Evolutionary conservation across 1,284 basidiomycete species (phyloP).

Genomic region (Ceratobasidium sp.): DNA sequence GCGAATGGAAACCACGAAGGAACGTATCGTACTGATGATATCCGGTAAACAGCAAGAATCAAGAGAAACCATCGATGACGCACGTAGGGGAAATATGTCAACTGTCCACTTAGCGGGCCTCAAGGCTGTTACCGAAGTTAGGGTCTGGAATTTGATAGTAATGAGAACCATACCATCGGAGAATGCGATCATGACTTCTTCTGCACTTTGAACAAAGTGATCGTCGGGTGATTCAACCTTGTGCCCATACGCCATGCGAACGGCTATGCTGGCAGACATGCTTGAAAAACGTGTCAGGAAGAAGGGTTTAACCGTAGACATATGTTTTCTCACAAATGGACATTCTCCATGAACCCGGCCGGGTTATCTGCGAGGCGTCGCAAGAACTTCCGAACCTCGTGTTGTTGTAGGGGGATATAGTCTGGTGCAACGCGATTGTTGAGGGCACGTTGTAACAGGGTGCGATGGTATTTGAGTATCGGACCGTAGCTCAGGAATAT

Average conservation of each 20-base stretch:
- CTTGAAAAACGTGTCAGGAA: background rate
- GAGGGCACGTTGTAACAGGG: slow-evolving; percentile 5
- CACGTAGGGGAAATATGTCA: slow-evolving; percentile 16
- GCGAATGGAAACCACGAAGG: slow-evolving; percentile 56
- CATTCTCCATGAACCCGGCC: slow-evolving; percentile 7
- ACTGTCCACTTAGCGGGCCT: slow-evolving; percentile 22
- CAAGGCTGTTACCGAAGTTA: slow-evolving; percentile 3
- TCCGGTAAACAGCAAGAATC: background rate
- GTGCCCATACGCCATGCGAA: slow-evolving; percentile 21
- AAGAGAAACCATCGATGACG: background rate
- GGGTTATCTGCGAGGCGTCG: background rate
- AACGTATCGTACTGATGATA: slow-evolving; percentile 52
- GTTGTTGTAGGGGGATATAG: slow-evolving; percentile 9
- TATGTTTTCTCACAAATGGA: slow-evolving; percentile 1
- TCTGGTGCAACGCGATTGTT: slow-evolving; percentile 15
- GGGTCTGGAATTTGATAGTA: background rate
- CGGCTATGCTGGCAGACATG: slow-evolving; percentile 24
- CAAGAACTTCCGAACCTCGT: slow-evolving; percentile 15
- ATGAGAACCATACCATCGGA: background rate
- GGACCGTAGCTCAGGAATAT: slow-evolving; percentile 25
- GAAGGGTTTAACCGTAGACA: background rate
- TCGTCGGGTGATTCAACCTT: slow-evolving; percentile 26
- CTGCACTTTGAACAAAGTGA: slow-evolving; percentile 26
- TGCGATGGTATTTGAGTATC: slow-evolving; percentile 4
- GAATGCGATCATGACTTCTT: slow-evolving; percentile 15